Conservation (phyloP, 2,329 filamentous ascomycete species). For the Chalara sp. region DNA sequence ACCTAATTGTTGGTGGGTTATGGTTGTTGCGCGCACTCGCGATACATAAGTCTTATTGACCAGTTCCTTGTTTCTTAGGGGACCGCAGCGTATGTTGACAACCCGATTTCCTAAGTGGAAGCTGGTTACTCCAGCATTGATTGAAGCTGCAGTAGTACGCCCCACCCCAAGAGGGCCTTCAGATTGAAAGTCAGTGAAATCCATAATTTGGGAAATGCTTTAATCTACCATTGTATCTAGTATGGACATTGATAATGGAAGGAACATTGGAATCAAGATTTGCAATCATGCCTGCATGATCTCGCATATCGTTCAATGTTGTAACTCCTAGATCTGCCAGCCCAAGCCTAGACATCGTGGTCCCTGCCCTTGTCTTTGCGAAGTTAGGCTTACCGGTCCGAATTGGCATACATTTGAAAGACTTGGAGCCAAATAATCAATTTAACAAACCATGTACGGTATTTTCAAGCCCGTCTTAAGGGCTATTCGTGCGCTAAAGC, state of each 20-base stretch:
- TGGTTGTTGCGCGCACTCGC: conserved; percentile 48
- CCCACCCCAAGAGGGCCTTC: conserved; percentile 21
- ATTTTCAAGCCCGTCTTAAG: conserved; percentile 55
- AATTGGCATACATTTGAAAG: not conserved
- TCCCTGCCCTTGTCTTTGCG: conserved; percentile 42
- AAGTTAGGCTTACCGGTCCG: not conserved
- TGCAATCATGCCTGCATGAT: conserved; percentile 46
- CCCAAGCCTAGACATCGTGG: conserved; percentile 39
- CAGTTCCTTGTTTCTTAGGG: conserved; percentile 54
- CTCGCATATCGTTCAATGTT: conserved; percentile 44
- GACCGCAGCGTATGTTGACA: conserved; percentile 59
- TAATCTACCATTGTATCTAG: conserved; percentile 39
- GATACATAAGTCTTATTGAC: conserved; percentile 42
- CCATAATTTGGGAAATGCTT: not conserved
- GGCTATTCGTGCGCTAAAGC: conserved; percentile 57
- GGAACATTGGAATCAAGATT: conserved; percentile 39
- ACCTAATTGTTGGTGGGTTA: conserved; percentile 39
- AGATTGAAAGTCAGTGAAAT: not conserved
- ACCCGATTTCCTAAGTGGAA: conserved; percentile 60
- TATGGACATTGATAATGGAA: conserved; percentile 46
- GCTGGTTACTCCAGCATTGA: conserved; percentile 47
- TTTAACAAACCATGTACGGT: conserved; percentile 49
- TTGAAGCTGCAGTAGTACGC: conserved; percentile 45
- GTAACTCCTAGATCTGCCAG: conserved; percentile 44
- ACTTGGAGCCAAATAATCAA: not conserved